phyloP scores from a whole-genome alignment of 176 grass and related monocot species.

The Carex scoparia region DNA sequence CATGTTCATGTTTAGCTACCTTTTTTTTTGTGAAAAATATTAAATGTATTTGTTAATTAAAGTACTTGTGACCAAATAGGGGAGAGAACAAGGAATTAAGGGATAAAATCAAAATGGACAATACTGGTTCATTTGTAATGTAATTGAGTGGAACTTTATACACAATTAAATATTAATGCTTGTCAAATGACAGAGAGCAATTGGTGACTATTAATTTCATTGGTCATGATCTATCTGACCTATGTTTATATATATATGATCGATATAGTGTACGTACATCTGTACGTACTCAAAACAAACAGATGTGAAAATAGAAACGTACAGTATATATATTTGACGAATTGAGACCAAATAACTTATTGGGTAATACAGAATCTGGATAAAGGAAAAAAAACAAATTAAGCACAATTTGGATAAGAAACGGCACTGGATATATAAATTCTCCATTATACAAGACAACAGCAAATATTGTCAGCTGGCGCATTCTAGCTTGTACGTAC shows the following conservation, averaged over 20 bases:
- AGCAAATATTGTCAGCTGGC: background rate
- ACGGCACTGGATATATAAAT: background rate
- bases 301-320: background rate
- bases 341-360: background rate
- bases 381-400: background rate
- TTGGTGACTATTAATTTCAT: background rate
- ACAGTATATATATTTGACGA: background rate
- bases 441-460: background rate
- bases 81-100: background rate
- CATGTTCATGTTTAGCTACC: background rate
- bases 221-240: background rate
- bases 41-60: slow-evolving; percentile 24
- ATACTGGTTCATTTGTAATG: slow-evolving; percentile 8
- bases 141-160: slow-evolving; percentile 4
- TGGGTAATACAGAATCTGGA: background rate
- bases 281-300: background rate
- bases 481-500: background rate
- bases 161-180: slow-evolving; percentile 4
- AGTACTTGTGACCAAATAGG: background rate
- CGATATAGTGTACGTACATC: background rate
- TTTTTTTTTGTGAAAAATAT: background rate
- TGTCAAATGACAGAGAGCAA: background rate
- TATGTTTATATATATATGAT: background rate
- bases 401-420: background rate
- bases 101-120: background rate